Conservation (phyloP, 1,284 basidiomycete species). For the Sporisorium sorghi region DNA sequence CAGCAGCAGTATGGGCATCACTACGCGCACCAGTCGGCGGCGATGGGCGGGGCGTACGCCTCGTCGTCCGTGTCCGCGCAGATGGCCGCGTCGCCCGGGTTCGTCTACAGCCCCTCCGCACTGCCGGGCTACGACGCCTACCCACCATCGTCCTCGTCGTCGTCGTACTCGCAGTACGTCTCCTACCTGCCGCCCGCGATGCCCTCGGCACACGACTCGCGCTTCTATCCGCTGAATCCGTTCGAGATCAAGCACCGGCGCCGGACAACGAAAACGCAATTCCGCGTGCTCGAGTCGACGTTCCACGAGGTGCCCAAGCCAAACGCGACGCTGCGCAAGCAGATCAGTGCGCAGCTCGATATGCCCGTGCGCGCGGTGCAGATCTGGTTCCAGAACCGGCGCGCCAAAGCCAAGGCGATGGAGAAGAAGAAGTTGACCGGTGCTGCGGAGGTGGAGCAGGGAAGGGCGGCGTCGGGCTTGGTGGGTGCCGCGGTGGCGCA, state of each 20-base stretch:
- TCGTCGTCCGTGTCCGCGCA: slow-evolving; percentile 2
- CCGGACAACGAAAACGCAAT: slow-evolving; percentile 62
- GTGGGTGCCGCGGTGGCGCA: slow-evolving; percentile 8
- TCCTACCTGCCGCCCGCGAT: slow-evolving; percentile 30
- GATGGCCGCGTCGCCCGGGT: slow-evolving; percentile 11
- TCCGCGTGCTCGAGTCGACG: slow-evolving; percentile 57
- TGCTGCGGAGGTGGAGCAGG: background rate
- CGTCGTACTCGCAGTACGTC: slow-evolving; percentile 24
- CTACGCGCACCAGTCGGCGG: background rate
- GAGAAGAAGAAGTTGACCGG: slow-evolving; percentile 39
- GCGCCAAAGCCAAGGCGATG: slow-evolving; percentile 60
- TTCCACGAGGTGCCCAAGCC: slow-evolving; percentile 61
- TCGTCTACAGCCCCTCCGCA: slow-evolving; percentile 25
- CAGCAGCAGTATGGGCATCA: background rate
- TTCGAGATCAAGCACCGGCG: slow-evolving; percentile 65
- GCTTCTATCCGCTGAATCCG: slow-evolving; percentile 53
- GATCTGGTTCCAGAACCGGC: slow-evolving; percentile 63
- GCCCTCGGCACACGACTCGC: slow-evolving; percentile 23
- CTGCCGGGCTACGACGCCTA: slow-evolving; percentile 6
- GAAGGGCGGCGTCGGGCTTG: slow-evolving; percentile 1
- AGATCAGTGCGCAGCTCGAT: slow-evolving; percentile 55
- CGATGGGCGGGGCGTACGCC: background rate
- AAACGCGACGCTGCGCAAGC: slow-evolving; percentile 54
- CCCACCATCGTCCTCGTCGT: background rate
- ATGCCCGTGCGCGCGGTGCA: slow-evolving; percentile 60